Evolutionary conservation across 2,329 filamentous ascomycete species (phyloP).

Genomic region (Lasiodiplodia gonubiensis): DNA sequence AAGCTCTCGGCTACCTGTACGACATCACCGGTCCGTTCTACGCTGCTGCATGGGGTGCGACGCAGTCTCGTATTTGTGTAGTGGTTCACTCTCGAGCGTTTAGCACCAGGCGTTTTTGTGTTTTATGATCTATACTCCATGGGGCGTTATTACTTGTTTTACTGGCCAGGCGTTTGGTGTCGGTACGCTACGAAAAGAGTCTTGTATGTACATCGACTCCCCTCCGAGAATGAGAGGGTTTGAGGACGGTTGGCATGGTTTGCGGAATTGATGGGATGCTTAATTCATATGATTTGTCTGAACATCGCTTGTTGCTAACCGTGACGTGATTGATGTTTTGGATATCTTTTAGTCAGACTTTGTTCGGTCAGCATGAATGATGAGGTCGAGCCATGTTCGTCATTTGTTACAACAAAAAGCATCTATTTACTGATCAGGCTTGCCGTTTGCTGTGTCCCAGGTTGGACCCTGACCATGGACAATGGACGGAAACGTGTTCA

Average conservation of each 20-base stretch:
- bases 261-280: neutral
- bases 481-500: too few species aligned
- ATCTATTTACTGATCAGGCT: neutral
- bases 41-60: neutral
- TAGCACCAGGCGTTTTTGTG: slow-evolving; percentile 8
- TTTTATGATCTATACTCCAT: neutral
- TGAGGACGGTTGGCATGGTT: neutral
- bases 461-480: too few species aligned
- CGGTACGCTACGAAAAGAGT: neutral
- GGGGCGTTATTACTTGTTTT: neutral
- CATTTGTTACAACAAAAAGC: neutral
- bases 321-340: neutral
- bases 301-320: neutral
- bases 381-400: neutral
- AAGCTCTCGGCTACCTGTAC: neutral
- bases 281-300: neutral
- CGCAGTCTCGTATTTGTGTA: slow-evolving; percentile 13
- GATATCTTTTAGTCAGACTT: neutral
- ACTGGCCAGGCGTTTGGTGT: slow-evolving; percentile 13
- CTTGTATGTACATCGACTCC: neutral
- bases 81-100: neutral
- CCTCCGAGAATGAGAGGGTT: neutral
- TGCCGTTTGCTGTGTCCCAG: too few species aligned
- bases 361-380: neutral
- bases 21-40: neutral